Evolutionary conservation across 1,139 yeast genomes (phyloP).

Genomic region (Lodderomyces parapsilosis): DNA sequence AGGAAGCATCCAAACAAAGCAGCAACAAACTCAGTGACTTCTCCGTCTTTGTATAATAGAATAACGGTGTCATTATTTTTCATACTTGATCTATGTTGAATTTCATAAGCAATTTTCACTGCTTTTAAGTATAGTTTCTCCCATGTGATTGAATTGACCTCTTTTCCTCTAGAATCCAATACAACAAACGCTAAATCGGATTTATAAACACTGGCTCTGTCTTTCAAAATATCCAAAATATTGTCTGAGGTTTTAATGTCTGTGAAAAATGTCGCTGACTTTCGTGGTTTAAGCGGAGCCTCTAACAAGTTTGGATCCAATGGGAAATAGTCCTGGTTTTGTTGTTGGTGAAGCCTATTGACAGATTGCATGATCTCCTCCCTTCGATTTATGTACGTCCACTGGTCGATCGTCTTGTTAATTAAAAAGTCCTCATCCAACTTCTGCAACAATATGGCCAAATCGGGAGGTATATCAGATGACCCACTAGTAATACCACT

Average conservation of each 20-base stretch:
- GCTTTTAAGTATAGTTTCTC: constrained; percentile 82
- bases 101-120: constrained; percentile 85
- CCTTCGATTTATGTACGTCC: constrained; percentile 48
- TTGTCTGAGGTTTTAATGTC: constrained; percentile 42
- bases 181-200: constrained; percentile 70
- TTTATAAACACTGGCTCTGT: constrained; percentile 65
- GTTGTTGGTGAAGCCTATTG: constrained; percentile 35
- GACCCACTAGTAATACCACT: constrained; percentile 6
- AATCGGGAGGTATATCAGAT: constrained; percentile 48
- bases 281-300: constrained; percentile 62
- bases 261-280: constrained; percentile 11
- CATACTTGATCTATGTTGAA: constrained; percentile 65
- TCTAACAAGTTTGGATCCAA: constrained; percentile 45
- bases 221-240: constrained; percentile 68
- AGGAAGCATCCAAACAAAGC: constrained; percentile 90
- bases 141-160: constrained; percentile 77
- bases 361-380: constrained; percentile 47
- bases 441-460: constrained; percentile 43
- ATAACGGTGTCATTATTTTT: constrained; percentile 84
- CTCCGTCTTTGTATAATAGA: constrained; percentile 78
- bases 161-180: constrained; percentile 80
- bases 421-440: constrained; percentile 45
- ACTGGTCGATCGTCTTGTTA: constrained; percentile 44
- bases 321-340: constrained; percentile 21
- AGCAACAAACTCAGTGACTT: constrained; percentile 79